Evolutionary conservation across 2,329 filamentous ascomycete genomes (phyloP), one percentile per base, ranked within the genome.

Genomic region (Lecanicillium sp.): DNA sequence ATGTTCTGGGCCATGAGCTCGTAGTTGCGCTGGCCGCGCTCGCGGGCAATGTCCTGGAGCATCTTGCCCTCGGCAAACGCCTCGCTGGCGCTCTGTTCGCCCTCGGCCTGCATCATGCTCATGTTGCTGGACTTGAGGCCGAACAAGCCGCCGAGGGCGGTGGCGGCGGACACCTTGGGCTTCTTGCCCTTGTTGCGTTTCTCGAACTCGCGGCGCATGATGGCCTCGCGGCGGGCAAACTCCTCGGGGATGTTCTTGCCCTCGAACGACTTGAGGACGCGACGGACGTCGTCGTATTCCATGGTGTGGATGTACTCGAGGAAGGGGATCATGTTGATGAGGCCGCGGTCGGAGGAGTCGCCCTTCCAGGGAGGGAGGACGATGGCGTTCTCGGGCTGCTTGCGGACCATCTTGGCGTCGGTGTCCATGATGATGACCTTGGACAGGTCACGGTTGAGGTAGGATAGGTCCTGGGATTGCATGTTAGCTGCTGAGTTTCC

Each of bases 391-490:
- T 95, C 89, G n/a, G 93, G 93, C 62, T 98, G 93, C 55, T 86
- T 80, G 59, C 87, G 85, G 52, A 91, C 87, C 60, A 96, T 89
- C 33, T 79, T 72, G 32, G 84, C 71, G 55, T 94, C 84, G 40
- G 89, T 95, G 65, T 98, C 93, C 60, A 98, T 79, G 58, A 98
- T 83, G 63, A 98, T 89, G 41, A 95, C 89, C 71, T 97, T 97
- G 56, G 87, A 93, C 27, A 96, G 78, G 61, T 95, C 90, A 51
- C 93, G 87, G 73, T 98, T 98, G 41, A 98, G 81, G 69, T 95
- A 97, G 2, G 90, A 90, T n/a, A 98, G 81, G 63, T 98, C 93
- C 88, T 94, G 58, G 9, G 12, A 17, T 14, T 19, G 40, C 62
- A 49, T 61, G 55, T 19, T 41, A 49, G 45, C 17, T 38, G 10